A percentile compares a stretch with the other conserved stretches of the same genome.
Evolutionary conservation across 2,329 filamentous ascomycete genomes (phyloP).

Genomic region (Aspergillus carbonarius): DNA sequence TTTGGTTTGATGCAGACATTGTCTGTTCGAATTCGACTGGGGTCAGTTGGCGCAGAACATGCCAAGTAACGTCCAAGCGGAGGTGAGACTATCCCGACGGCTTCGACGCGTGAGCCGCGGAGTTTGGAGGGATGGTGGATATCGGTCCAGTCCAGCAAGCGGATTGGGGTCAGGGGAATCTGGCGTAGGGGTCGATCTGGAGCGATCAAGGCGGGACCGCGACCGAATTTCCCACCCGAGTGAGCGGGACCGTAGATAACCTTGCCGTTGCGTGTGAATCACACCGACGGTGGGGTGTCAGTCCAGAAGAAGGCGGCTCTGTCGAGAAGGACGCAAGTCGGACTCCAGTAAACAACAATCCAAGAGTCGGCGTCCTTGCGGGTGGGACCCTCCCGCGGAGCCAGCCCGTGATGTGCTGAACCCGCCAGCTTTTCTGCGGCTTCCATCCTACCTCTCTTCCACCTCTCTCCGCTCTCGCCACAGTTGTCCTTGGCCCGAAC

Average conservation of each 20-base stretch:
- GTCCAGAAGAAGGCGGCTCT: background rate
- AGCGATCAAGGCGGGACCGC: background rate
- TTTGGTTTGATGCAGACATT: slow-evolving; percentile 40
- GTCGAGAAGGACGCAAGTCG: background rate
- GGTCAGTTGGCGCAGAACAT: slow-evolving; percentile 36
- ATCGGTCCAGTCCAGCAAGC: slow-evolving; percentile 20
- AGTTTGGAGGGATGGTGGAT: slow-evolving; percentile 11
- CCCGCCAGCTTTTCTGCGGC: slow-evolving; percentile 8
- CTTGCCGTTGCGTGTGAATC: background rate
- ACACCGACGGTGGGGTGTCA: background rate
- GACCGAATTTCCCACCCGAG: background rate
- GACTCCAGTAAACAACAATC: slow-evolving; percentile 8
- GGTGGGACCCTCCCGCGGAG: slow-evolving; percentile 22
- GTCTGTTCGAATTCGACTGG: slow-evolving; percentile 40
- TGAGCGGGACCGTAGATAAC: background rate
- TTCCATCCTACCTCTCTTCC: background rate
- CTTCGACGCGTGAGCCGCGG: slow-evolving; percentile 19
- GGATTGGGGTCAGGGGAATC: slow-evolving; percentile 34
- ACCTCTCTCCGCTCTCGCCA: background rate
- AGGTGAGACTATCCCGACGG: slow-evolving; percentile 1
- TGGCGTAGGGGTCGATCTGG: slow-evolving; percentile 3
- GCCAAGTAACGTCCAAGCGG: slow-evolving; percentile 18
- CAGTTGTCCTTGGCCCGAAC: background rate
- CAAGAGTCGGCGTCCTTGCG: slow-evolving; percentile 13
- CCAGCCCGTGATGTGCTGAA: slow-evolving; percentile 15